These are phyloP conservation scores for Metroxylon sagu DNA, from an alignment of 176 grass and related monocot genomes.

Conservation along the genomic window DNA sequence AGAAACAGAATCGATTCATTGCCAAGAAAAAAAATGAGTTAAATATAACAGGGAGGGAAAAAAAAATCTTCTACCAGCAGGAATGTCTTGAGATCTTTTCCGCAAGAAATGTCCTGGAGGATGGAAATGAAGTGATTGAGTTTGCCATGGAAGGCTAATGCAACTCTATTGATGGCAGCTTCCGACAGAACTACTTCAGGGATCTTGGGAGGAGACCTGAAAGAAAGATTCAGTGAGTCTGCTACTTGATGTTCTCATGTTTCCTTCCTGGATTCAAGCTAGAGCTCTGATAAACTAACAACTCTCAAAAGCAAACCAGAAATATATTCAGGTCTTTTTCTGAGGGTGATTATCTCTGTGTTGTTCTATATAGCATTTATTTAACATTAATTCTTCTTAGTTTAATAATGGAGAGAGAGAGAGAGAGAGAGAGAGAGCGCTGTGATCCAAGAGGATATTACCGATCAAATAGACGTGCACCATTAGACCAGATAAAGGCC, in stretches of 20 bases:
- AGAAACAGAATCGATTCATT: background rate
- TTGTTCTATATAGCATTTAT: no score
- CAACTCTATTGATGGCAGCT: conserved; percentile 46
- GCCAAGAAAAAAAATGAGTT: no score
- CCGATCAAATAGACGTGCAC: conserved; percentile 45
- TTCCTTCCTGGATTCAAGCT: no score
- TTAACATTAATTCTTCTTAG: no score
- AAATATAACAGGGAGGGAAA: background rate
- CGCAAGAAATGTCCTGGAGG: conserved; percentile 60
- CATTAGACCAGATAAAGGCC: conserved; percentile 56
- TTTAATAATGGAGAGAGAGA: no score
- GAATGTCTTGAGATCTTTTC: conserved; percentile 76
- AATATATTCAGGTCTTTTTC: no score
- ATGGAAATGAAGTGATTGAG: conserved; percentile 23
- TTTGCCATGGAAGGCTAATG: conserved; percentile 38
- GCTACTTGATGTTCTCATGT: no score
- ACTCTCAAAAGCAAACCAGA: no score
- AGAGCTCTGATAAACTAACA: no score
- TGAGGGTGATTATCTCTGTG: no score
- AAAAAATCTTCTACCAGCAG: conserved; percentile 43
- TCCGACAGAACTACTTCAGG: conserved; percentile 61
- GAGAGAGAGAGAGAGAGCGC: no score
- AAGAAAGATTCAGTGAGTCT: background rate
- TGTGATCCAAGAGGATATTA: background rate
- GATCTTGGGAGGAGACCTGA: conserved; percentile 40